Base-by-base conservation (phyloP, 805 yeast genomes). In the Schwanniomyces pseudopolymorphus region DNA sequence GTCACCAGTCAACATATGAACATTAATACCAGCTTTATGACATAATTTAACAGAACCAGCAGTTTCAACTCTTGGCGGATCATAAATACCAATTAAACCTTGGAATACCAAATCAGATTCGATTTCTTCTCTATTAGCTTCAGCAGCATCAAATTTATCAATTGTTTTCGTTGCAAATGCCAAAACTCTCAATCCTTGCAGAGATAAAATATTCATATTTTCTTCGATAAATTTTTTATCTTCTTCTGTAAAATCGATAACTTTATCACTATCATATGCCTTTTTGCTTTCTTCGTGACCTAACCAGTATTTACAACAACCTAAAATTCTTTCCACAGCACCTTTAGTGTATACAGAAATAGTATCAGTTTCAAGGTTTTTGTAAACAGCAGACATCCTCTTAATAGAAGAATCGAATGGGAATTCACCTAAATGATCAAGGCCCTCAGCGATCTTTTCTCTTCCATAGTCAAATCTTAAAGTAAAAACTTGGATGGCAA, bases 1-100 rank as follows among this genome's bases (percentile, higher is more conserved):
- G 60, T 86, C 92, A 51, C 92, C 92, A 16, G 92, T 86, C 35
- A 87, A 76, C 92, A 86, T 86, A 55, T 83, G 89, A 39, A 86
- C 91, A 52, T 83, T 80, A 54, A 86, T 83, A 50, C 92, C 92
- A 13, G 92, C 92, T 40, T 63, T 71, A 59, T 84, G 89, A 63
- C 91, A 85, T 49, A 69, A 63, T 55, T 77, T 77, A 19, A 86
- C 91, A 5, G 87, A 78, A 10, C 71, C 78, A 9, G 81, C 78
- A 13, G 89, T 80, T 67, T 86, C 91, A 10, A 71, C 68, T 56
- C 92, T 74, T 46, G 92, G 92, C 16, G 92, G 92, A 61, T 86
- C 92, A 59, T 86, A 85, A 53, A 86, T 85, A 50, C 92, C 92
- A 55, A 84, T 81, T 19, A 86, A 69, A 3, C 92, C 92, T 35